A percentile compares a stretch with the other conserved stretches of the same genome.
These are phyloP conservation scores for Lactifluus piperatus DNA, from an alignment of 768 basidiomycete genomes.

Conservation along the genomic window DNA sequence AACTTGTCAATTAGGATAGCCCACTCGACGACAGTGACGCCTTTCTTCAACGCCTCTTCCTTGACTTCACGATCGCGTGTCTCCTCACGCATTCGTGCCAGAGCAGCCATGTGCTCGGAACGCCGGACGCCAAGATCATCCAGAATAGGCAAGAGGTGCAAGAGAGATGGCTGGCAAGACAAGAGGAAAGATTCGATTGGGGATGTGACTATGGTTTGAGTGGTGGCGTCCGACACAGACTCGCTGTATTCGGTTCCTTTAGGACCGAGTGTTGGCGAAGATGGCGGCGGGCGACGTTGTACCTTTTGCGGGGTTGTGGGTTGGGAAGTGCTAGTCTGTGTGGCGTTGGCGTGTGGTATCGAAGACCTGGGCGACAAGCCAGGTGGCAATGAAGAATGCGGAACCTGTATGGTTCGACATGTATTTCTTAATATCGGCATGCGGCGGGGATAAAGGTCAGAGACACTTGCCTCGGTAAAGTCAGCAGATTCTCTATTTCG, in stretches of 20 bases:
- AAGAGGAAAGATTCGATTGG: constrained; percentile 45
- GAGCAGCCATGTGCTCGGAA: constrained; percentile 54
- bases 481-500: constrained; percentile 22
- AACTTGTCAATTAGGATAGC: constrained; percentile 65
- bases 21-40: constrained; percentile 71
- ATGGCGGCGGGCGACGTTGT: constrained; percentile 5
- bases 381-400: constrained; percentile 6
- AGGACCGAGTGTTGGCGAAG: constrained; percentile 7
- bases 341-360: constrained; percentile 6
- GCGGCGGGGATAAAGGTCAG: neutral
- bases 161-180: constrained; percentile 55
- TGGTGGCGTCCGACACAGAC: constrained; percentile 9
- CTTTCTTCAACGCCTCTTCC: constrained; percentile 58
- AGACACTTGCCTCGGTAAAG: constrained; percentile 25
- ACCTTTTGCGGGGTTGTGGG: constrained; percentile 12
- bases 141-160: constrained; percentile 53
- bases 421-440: neutral
- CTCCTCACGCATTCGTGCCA: constrained; percentile 51
- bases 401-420: neutral
- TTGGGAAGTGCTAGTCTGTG: neutral
- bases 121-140: constrained; percentile 48
- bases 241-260: constrained; percentile 12
- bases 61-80: constrained; percentile 62
- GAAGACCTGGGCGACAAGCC: constrained; percentile 4
- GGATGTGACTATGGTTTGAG: constrained; percentile 30